Evolutionary conservation across 495 filamentous ascomycete genomes (phyloP).

Genomic region (Daldinia caldariorum): DNA sequence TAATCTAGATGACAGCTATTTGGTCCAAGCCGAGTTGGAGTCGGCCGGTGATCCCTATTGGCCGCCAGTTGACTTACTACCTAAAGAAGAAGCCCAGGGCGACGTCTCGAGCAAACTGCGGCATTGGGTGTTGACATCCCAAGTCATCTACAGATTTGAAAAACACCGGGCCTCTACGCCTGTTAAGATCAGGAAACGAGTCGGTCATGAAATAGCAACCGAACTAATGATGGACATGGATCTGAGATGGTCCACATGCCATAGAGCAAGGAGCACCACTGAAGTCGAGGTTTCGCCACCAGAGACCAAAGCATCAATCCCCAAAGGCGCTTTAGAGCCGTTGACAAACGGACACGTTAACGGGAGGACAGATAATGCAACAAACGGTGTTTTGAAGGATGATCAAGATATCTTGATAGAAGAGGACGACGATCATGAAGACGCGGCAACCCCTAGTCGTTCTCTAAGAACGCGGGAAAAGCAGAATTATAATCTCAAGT

Average conservation of each 20-base stretch:
- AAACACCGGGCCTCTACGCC: slow-evolving; percentile 51
- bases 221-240: slow-evolving; percentile 59
- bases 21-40: slow-evolving; percentile 58
- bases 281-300: slow-evolving; percentile 38
- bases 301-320: slow-evolving; percentile 46
- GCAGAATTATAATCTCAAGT: slow-evolving; percentile 63
- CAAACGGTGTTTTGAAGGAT: slow-evolving; percentile 33
- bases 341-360: slow-evolving; percentile 45
- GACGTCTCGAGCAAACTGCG: slow-evolving; percentile 40
- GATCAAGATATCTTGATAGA: slow-evolving; percentile 46
- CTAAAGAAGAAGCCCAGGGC: slow-evolving; percentile 46
- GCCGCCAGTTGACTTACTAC: slow-evolving; percentile 57
- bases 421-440: slow-evolving; percentile 48
- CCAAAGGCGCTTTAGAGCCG: slow-evolving; percentile 45
- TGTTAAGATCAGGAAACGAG: slow-evolving; percentile 51
- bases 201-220: slow-evolving; percentile 44
- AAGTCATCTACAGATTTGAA: slow-evolving; percentile 52
- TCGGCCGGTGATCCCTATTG: slow-evolving; percentile 57
- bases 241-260: slow-evolving; percentile 54
- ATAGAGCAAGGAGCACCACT: slow-evolving; percentile 39
- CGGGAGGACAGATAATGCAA: slow-evolving; percentile 34
- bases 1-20: slow-evolving; percentile 58
- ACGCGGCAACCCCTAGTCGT: slow-evolving; percentile 53
- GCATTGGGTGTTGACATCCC: slow-evolving; percentile 55
- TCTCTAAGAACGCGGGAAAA: slow-evolving; percentile 52